Conservation (phyloP, 2,329 filamentous ascomycete genomes). For the Byssochlamys sp. region DNA sequence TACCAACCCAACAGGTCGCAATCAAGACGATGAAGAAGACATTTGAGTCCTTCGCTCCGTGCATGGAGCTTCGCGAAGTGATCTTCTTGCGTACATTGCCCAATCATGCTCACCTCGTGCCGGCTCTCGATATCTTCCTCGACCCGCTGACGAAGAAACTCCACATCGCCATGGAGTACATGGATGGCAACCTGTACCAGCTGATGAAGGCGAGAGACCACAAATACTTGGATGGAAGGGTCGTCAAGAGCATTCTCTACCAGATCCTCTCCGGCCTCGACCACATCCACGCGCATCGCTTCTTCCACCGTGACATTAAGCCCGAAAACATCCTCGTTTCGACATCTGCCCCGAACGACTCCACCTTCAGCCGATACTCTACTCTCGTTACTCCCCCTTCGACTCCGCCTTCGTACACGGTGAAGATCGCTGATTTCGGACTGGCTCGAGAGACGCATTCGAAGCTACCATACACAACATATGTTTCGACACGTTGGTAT, state of each 20-base stretch:
- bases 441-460: constrained; percentile 95
- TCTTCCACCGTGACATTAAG: constrained; percentile 98
- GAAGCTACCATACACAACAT: constrained; percentile 91
- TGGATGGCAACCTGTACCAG: constrained; percentile 98
- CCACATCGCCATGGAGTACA: constrained; percentile 98
- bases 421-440: constrained; percentile 98
- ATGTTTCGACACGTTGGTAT: constrained; percentile 96
- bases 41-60: constrained; percentile 83
- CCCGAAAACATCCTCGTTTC: constrained; percentile 97
- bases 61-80: constrained; percentile 87
- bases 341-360: constrained; percentile 76
- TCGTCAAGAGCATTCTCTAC: constrained; percentile 94
- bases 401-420: constrained; percentile 84
- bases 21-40: constrained; percentile 99
- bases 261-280: constrained; percentile 94
- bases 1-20: constrained; percentile 57
- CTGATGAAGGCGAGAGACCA: constrained; percentile 97
- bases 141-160: constrained; percentile 93
- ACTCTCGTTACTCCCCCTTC: constrained; percentile 87
- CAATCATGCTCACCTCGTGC: constrained; percentile 82
- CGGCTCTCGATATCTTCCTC: constrained; percentile 93
- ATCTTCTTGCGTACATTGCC: constrained; percentile 90
- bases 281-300: constrained; percentile 92
- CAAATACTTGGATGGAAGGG: constrained; percentile 78
- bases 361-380: constrained; percentile 86